Percentiles rank a stretch among this genome's conserved stretches.
These are phyloP conservation scores for Biancaea sappan DNA, from an alignment of 306 rosid genomes.

Conservation along the genomic window DNA sequence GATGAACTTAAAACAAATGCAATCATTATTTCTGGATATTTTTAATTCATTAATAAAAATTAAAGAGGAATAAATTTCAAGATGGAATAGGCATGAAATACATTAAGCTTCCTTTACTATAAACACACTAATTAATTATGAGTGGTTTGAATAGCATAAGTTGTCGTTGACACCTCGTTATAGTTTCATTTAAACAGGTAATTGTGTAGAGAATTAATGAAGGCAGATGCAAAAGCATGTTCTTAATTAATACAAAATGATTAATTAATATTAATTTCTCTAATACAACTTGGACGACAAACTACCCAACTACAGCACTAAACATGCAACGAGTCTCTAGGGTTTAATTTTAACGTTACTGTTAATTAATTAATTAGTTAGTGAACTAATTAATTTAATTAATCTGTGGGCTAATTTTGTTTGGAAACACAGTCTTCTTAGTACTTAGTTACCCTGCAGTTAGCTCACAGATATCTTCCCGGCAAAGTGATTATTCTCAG, in stretches of 20 bases:
- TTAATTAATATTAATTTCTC: background rate
- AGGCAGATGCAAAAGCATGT: background rate
- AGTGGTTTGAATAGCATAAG: conserved; percentile 10
- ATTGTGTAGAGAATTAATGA: background rate
- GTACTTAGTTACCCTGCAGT: background rate
- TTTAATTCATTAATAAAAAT: background rate
- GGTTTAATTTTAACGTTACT: background rate
- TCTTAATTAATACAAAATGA: background rate
- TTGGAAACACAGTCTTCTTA: background rate
- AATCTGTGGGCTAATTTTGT: conserved; percentile 1
- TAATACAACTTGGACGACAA: conserved; percentile 17
- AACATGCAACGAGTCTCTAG: conserved; percentile 29
- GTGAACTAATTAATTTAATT: background rate
- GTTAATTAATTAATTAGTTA: background rate
- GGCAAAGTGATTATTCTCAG: background rate
- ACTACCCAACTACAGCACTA: background rate
- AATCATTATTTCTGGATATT: no score
- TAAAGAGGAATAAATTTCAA: background rate
- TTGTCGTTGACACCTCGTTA: background rate
- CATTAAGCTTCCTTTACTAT: background rate
- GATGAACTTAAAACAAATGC: no score
- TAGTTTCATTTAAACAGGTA: background rate
- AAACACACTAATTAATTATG: background rate
- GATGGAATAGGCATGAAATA: background rate
- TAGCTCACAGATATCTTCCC: background rate